Evolutionary conservation across 2,329 filamentous ascomycete species (phyloP).

Genomic region (Diaporthe amygdali): DNA sequence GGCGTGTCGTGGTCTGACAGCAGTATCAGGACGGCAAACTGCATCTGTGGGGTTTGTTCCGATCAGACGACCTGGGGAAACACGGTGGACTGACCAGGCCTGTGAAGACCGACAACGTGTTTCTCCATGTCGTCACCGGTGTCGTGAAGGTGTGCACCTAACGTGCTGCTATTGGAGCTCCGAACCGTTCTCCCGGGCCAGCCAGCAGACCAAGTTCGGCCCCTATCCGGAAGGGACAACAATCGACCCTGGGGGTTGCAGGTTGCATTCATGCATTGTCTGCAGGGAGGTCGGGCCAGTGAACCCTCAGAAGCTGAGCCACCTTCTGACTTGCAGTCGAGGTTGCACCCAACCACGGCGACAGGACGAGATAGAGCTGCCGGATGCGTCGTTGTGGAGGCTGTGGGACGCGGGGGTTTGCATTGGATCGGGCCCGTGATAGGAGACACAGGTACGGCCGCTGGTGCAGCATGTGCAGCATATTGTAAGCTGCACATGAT

Average conservation of each 20-base stretch:
- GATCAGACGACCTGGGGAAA: not conserved
- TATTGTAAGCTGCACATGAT: not conserved
- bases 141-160: conserved; percentile 4
- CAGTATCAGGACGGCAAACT: conserved; percentile 7
- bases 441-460: conserved; percentile 11
- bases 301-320: not conserved
- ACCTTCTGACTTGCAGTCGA: conserved; percentile 7
- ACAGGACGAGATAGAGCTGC: not conserved
- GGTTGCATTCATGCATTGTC: not conserved
- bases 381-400: not conserved
- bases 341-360: conserved; percentile 3
- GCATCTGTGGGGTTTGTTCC: not conserved
- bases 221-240: not conserved
- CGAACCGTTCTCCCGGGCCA: conserved; percentile 8
- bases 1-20: conserved; percentile 3
- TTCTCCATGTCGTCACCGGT: conserved; percentile 13
- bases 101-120: not conserved
- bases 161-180: conserved; percentile 16
- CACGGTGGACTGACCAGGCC: not conserved
- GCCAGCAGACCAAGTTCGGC: not conserved
- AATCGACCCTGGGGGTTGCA: not conserved
- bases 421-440: conserved; percentile 7
- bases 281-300: conserved; percentile 10
- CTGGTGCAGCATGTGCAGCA: not conserved
- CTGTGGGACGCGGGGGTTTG: conserved; percentile 14